Evolutionary conservation across 345 rosid species (phyloP).

Genomic region (Corchorus capsularis): DNA sequence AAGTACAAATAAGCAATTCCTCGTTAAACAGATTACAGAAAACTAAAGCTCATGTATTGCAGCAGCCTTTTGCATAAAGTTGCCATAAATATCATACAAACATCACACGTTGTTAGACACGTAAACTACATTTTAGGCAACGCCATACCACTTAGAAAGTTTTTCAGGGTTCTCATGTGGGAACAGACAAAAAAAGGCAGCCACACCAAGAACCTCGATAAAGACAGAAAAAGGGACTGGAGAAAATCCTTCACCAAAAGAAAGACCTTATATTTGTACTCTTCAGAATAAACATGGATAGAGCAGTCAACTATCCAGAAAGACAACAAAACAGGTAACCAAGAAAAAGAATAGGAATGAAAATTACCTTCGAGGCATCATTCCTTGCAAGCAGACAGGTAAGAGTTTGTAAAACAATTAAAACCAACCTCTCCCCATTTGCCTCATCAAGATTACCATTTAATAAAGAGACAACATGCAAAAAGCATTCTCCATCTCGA

Average conservation of each 20-base stretch:
- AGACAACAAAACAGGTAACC: conserved; percentile 5
- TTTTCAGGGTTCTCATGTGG: not conserved
- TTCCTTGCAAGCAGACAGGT: conserved; percentile 77
- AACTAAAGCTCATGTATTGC: not conserved
- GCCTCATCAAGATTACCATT: conserved; percentile 81
- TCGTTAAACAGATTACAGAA: not conserved
- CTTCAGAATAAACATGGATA: not conserved
- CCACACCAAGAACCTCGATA: not conserved
- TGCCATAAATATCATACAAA: not conserved
- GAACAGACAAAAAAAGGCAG: not conserved
- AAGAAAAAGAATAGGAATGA: conserved; percentile 15
- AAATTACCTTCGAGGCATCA: conserved; percentile 82
- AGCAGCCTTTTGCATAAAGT: not conserved
- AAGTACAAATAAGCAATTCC: conserved; percentile 5
- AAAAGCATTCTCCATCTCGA: conserved; percentile 91
- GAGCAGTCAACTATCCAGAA: conserved; percentile 19
- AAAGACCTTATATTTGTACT: conserved; percentile 7
- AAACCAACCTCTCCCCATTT: conserved; percentile 81
- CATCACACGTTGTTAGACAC: not conserved
- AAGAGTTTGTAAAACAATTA: conserved; percentile 85
- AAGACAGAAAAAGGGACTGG: not conserved
- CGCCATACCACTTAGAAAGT: not conserved
- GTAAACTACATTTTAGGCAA: not conserved
- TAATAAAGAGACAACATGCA: conserved; percentile 87
- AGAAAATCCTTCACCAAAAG: conserved; percentile 11